phyloP scores from a whole-genome alignment of 1,284 basidiomycete species.

The Trichosporon asahii region DNA sequence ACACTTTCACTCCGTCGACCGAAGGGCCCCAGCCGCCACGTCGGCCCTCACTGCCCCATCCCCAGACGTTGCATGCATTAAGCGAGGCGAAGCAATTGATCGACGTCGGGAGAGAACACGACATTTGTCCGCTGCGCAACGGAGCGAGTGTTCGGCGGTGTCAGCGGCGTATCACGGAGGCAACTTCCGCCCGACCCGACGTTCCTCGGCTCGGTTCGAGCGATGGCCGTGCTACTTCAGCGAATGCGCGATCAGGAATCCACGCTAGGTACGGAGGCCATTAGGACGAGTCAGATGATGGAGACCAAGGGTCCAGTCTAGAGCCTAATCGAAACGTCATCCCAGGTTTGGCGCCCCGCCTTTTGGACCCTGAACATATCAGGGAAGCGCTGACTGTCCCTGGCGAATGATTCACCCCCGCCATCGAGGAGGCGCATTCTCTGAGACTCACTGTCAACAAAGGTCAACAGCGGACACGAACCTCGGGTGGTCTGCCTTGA shows the following conservation, averaged over 20 bases:
- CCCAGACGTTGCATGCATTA: not conserved
- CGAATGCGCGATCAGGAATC: not conserved
- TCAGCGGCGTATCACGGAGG: not conserved
- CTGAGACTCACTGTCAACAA: not conserved
- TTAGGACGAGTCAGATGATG: not conserved
- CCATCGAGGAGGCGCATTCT: not conserved
- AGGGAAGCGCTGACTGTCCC: not conserved
- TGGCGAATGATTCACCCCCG: not conserved
- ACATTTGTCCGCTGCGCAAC: not conserved
- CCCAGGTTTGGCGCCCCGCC: not conserved
- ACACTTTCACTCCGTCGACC: not conserved
- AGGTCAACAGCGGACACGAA: not conserved
- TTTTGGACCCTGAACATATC: not conserved
- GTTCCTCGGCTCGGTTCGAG: not conserved
- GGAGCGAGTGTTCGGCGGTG: not conserved
- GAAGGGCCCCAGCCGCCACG: not conserved
- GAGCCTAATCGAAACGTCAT: constrained; percentile 1
- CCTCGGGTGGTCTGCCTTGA: not conserved
- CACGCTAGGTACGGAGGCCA: not conserved
- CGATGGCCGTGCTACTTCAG: not conserved
- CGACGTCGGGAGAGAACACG: not conserved
- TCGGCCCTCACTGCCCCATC: not conserved
- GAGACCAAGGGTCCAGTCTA: not conserved
- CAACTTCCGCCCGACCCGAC: constrained; percentile 9
- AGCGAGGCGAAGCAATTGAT: not conserved